These are phyloP conservation scores for Amylocarpus encephaloides DNA, from an alignment of 2,329 filamentous ascomycete species.

Conservation along the genomic window DNA sequence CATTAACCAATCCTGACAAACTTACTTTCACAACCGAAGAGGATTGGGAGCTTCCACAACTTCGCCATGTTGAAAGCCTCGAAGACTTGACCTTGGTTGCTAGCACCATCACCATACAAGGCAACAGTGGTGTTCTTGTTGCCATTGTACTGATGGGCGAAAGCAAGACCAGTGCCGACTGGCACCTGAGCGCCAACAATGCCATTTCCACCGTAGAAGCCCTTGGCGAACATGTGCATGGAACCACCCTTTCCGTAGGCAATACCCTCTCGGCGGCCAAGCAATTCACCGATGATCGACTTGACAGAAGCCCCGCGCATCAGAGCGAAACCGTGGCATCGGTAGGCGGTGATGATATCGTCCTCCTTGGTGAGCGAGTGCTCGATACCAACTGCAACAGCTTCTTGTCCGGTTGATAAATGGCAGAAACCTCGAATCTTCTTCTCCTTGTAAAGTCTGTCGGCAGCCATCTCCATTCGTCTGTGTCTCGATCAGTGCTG, in stretches of 20 bases:
- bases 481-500: constrained; percentile 39
- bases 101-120: constrained; percentile 95
- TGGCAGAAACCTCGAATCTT: constrained; percentile 99
- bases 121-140: constrained; percentile 82
- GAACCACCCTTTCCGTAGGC: constrained; percentile 98
- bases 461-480: constrained; percentile 99
- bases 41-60: constrained; percentile 91
- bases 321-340: constrained; percentile 95
- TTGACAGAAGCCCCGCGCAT: constrained; percentile 91
- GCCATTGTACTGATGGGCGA: constrained; percentile 90
- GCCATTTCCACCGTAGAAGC: constrained; percentile 98
- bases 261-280: constrained; percentile 92
- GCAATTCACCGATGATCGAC: constrained; percentile 91
- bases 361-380: constrained; percentile 87
- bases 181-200: constrained; percentile 98
- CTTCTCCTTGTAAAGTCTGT: constrained; percentile 99
- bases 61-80: constrained; percentile 99
- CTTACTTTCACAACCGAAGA: constrained; percentile 98
- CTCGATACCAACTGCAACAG: constrained; percentile 94
- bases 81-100: constrained; percentile 99
- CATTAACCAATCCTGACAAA: constrained; percentile 24
- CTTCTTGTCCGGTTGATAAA: constrained; percentile 95
- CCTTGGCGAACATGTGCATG: constrained; percentile 99
- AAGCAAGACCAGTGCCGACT: constrained; percentile 91
- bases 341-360: constrained; percentile 95